Evolutionary conservation across 2,329 filamentous ascomycete species (phyloP).

Genomic region (Fusarium chlamydosporum): DNA sequence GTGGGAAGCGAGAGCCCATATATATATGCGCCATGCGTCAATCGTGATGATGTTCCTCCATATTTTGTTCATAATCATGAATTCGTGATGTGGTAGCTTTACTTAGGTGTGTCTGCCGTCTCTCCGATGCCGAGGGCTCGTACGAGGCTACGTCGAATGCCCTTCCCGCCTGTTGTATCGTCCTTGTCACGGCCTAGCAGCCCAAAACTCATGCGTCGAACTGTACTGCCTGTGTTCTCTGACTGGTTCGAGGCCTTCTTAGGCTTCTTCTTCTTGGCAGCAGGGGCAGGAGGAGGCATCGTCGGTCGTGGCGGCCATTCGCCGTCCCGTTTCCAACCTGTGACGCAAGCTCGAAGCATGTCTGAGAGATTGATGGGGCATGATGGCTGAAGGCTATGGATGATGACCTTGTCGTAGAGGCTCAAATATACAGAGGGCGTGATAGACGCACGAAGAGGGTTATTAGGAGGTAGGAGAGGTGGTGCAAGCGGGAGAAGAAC

Average conservation of each 20-base stretch:
- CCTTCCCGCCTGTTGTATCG: constrained; percentile 56
- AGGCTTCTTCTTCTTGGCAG: constrained; percentile 59
- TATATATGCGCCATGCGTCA: constrained; percentile 40
- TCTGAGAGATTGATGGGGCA: constrained; percentile 90
- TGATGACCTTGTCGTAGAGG: constrained; percentile 90
- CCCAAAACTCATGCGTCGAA: constrained; percentile 64
- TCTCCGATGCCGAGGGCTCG: constrained; percentile 61
- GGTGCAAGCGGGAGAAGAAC: constrained; percentile 79
- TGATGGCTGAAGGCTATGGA: constrained; percentile 83
- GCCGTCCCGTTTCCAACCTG: constrained; percentile 92
- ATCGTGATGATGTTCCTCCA: constrained; percentile 28
- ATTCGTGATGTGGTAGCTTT: constrained; percentile 25
- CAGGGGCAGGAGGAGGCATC: constrained; percentile 57
- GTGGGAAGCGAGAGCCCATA: constrained; percentile 24
- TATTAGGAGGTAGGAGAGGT: constrained; percentile 79
- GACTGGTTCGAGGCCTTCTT: constrained; percentile 45
- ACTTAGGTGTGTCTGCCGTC: constrained; percentile 39
- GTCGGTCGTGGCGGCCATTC: constrained; percentile 82
- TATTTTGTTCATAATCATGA: constrained; percentile 42
- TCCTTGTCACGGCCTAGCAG: constrained; percentile 60
- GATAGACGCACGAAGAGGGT: constrained; percentile 84
- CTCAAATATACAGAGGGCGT: constrained; percentile 79
- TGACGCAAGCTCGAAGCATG: constrained; percentile 83
- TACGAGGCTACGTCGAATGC: constrained; percentile 63
- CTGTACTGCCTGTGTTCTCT: constrained; percentile 51